Conservation (phyloP, 1,284 basidiomycete species). For the Kalmanozyma brasiliensis region DNA sequence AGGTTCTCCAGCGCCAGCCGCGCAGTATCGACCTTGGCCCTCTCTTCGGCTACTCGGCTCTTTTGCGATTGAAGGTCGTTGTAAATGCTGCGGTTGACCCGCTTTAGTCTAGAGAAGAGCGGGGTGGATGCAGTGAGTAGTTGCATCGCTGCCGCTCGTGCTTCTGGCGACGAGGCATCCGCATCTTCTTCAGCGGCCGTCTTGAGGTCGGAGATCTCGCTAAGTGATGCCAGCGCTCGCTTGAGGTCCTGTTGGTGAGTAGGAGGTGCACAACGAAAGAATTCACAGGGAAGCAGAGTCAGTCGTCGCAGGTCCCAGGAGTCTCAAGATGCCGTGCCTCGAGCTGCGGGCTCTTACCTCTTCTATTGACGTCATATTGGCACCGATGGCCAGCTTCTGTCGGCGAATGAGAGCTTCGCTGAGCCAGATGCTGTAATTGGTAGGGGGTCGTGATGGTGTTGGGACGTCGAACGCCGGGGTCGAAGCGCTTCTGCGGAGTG, state of each 20-base stretch:
- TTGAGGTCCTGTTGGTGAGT: constrained; percentile 23
- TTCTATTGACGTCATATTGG: constrained; percentile 17
- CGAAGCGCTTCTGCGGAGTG: too few relatives aligned
- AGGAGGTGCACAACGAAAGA: too few relatives aligned
- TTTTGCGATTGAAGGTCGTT: constrained; percentile 29
- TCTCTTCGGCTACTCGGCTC: constrained; percentile 24
- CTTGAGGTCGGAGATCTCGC: constrained; percentile 25
- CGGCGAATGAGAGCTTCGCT: too few relatives aligned
- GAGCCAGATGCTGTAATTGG: too few relatives aligned
- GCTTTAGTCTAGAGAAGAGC: constrained; percentile 27
- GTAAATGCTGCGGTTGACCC: constrained; percentile 30
- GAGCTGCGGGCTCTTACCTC: constrained; percentile 6
- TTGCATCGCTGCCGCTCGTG: constrained; percentile 6
- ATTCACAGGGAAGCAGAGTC: constrained; percentile 2
- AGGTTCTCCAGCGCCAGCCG: constrained; percentile 40
- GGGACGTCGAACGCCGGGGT: too few relatives aligned
- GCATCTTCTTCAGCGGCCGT: constrained; percentile 2
- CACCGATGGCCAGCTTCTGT: not conserved
- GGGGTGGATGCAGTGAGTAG: constrained; percentile 29
- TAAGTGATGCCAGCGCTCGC: constrained; percentile 12
- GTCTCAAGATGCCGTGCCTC: too few relatives aligned
- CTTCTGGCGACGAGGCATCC: not conserved
- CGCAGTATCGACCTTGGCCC: constrained; percentile 34
- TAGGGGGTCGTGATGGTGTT: too few relatives aligned
- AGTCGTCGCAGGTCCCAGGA: not conserved